Evolutionary conservation across 2,329 filamentous ascomycete species (phyloP), one percentile per base, ranked within the genome.

Genomic region (Paecilomyces dactylethromorphus): DNA sequence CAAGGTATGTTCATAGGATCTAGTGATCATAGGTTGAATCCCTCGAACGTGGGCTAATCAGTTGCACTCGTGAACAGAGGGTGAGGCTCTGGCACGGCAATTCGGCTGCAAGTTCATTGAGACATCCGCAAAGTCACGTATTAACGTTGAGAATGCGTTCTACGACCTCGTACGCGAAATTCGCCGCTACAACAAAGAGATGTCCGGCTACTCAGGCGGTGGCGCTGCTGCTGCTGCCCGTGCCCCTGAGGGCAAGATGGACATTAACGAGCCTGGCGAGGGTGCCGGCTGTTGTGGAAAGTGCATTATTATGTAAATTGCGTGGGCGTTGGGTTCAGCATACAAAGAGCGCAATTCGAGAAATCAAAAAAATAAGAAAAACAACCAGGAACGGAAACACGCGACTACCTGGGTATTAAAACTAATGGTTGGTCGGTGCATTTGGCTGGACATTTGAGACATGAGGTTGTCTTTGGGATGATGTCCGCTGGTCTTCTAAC

Each of bases 51-150:
- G 13, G 21, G 50, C 52, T 53, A 58, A 58, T 24, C 18, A 57
- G 22, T 11, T 18, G 32, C 49, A 7, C 26, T 39, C 18, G 7
- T 21, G 15, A 51, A 24, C 77, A 97, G 93, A 97, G 87, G 93
- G 93, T 69, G 89, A 94, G 78, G 84, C 87, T 60, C 82, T 97
- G 66, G 93, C 92, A 64, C 85, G 85, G 68, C 87, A 88, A 64
- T 97, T 99, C 76, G 88, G 87, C 73, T 99, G 94, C 88, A 95
- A 94, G 74, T 99, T 97, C 81, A 96, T 97, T 79, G 94, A 99
- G 82, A 97, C 94, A 12, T 99, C 94, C 50, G 94, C 94, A 66
- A 99, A 97, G 81, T 96, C 92, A 63, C 89, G 93, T 75, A 95
- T 94, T 81, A 97, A 97, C 74, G 94, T 99, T 70, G 94, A 99